These are phyloP conservation scores for Endotrypanum monterogeii DNA, from an alignment of 208 protist species.

Conservation along the genomic window DNA sequence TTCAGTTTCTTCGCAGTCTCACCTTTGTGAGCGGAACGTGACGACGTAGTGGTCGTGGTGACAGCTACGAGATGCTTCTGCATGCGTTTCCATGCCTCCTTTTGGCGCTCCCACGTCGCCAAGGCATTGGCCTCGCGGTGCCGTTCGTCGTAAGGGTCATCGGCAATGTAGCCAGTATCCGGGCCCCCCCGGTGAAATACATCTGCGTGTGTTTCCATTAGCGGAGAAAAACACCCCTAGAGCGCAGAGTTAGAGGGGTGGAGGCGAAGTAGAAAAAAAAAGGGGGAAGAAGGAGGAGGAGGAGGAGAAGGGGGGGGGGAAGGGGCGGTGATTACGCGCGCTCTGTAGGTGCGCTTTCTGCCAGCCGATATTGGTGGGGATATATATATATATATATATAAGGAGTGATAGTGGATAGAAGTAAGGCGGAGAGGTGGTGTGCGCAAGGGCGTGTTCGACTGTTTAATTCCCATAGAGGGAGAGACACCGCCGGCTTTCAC, in stretches of 20 bases:
- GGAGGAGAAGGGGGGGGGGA: not conserved
- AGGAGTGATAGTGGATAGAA: not conserved
- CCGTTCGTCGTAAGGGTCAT: constrained; percentile 46
- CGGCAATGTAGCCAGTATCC: not conserved
- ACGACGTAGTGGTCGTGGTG: constrained; percentile 7
- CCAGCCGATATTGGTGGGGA: not conserved
- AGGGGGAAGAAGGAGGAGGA: too few species aligned
- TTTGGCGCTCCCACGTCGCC: constrained; percentile 64
- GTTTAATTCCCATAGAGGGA: too few species aligned
- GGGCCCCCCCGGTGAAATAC: not conserved
- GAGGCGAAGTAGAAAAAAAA: too few species aligned
- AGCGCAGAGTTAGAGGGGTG: not conserved
- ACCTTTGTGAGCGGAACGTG: not conserved
- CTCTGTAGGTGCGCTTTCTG: not conserved
- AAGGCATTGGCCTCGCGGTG: constrained; percentile 74
- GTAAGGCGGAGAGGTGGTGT: not conserved
- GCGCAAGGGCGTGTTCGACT: too few species aligned
- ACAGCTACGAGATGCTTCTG: constrained; percentile 21
- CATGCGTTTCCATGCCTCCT: constrained; percentile 58
- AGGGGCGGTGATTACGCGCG: not conserved
- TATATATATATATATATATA: too few species aligned
- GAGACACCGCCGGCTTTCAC: too few species aligned
- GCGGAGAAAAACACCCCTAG: not conserved
- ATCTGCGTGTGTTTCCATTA: constrained; percentile 4
- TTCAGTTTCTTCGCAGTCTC: constrained; percentile 24